Percentiles rank a stretch among this genome's conserved stretches.
Conservation (phyloP, 1,139 yeast species). For the Meyerozyma athensensis region DNA sequence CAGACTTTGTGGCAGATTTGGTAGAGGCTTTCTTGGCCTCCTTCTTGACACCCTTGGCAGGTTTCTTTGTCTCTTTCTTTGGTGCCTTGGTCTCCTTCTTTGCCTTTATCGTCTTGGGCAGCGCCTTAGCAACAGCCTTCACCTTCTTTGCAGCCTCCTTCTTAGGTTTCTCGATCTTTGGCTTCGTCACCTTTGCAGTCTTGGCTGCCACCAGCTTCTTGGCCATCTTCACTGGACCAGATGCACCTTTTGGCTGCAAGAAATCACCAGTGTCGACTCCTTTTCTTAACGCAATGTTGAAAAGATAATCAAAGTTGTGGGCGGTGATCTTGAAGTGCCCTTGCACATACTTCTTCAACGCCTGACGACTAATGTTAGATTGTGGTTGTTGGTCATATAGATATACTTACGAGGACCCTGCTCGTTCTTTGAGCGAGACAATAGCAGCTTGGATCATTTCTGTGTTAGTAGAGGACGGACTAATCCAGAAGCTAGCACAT, state of each 20-base stretch:
- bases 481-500: conserved; percentile 19
- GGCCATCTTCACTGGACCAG: conserved; percentile 66
- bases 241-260: conserved; percentile 83
- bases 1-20: conserved; percentile 12
- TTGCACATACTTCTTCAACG: conserved; percentile 68
- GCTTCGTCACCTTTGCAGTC: conserved; percentile 17
- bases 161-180: conserved; percentile 16
- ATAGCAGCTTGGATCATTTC: conserved; percentile 80
- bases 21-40: conserved; percentile 11
- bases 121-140: conserved; percentile 4
- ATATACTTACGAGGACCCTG: conserved; percentile 64
- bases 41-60: conserved; percentile 9
- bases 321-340: conserved; percentile 57
- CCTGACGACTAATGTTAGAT: conserved; percentile 51
- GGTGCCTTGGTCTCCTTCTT: conserved; percentile 10
- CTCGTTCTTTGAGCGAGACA: conserved; percentile 68
- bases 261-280: conserved; percentile 78
- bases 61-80: conserved; percentile 15
- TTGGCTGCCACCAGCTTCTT: conserved; percentile 34
- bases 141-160: conserved; percentile 11
- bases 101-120: conserved; percentile 5
- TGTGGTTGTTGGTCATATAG: conserved; percentile 6
- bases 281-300: conserved; percentile 74
- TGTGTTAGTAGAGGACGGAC: conserved; percentile 19
- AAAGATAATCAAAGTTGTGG: conserved; percentile 65